Evolutionary conservation across 1,139 yeast species (phyloP), one percentile per base, ranked within the genome.

Genomic region (Taphrina populina): DNA sequence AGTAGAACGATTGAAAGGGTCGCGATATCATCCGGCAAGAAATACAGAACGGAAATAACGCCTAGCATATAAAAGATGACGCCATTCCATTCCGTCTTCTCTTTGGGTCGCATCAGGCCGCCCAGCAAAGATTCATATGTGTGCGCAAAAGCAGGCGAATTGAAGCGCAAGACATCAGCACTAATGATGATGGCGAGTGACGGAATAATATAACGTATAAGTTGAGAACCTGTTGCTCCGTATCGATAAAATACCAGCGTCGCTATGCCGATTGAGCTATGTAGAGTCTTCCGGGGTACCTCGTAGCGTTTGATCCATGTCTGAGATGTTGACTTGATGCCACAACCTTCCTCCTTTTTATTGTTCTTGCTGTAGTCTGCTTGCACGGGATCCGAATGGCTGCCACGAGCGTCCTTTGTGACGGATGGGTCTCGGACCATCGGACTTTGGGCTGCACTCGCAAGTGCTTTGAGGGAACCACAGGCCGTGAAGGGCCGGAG

Each of bases 41-140:
- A 68, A 1, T 75, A 63, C 64, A 88, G 85, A 3, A 90, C 88
- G 60, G 86, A 71, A 34, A 56, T 32, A 10, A 37, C 36, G 19
- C 61, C 61, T 5, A 59, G 27, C 21, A 59, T 20, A 54, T 59
- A 59, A 41, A 47, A 58, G 27, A 82, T 72, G 54, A 88, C 73
- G 1, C 98, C 98, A 3, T 88, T 5, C 98, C 98, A 69, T 88
- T 90, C 64, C 78, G 81, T 70, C 29, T 82, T 76, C 68, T 92
- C 98, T 56, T 76, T 77, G 61, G 86, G 88, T 61, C 98, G 79
- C 82, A 92, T 87, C 58, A 92, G 69, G 54, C 84, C 82, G 62
- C 96, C 95, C 60, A 85, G 80, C 6, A 72, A 71, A 39, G 76
- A 74, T 64, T 88, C 82, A 61, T 90, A 82, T 13, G 76, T 65